Evolutionary conservation across 1,284 basidiomycete species (phyloP).

Genomic region (Neotropicomus parvogracilis): DNA sequence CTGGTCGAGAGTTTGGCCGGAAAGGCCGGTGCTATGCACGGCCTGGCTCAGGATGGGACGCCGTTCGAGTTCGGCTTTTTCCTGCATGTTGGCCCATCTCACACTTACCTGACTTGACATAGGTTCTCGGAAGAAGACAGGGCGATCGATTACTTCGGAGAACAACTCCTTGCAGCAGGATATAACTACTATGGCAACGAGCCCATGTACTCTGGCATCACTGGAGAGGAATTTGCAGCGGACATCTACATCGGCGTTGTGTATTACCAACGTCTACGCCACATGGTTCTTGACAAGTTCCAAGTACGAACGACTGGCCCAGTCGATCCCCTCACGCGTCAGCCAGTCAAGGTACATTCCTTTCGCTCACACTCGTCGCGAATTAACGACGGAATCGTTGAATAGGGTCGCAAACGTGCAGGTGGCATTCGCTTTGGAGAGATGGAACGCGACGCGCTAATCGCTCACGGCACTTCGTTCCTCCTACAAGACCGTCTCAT

Average conservation of each 20-base stretch:
- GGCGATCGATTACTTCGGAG: constrained; percentile 95
- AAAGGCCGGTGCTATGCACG: constrained; percentile 98
- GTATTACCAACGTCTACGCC: constrained; percentile 96
- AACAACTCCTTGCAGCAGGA: constrained; percentile 89
- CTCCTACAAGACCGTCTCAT: constrained; percentile 96
- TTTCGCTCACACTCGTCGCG: neutral
- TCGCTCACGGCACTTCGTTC: constrained; percentile 98
- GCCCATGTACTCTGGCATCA: constrained; percentile 99
- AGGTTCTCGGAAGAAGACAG: constrained; percentile 96
- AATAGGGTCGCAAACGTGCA: constrained; percentile 92
- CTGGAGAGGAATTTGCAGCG: constrained; percentile 95
- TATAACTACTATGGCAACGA: constrained; percentile 99
- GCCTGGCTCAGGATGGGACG: constrained; percentile 96
- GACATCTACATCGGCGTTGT: constrained; percentile 99
- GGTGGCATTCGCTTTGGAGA: constrained; percentile 99
- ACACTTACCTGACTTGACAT: constrained; percentile 14
- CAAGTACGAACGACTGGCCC: constrained; percentile 98
- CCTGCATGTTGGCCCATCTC: constrained; percentile 1
- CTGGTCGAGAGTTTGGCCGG: constrained; percentile 99
- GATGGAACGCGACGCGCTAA: constrained; percentile 98
- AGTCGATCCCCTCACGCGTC: constrained; percentile 91
- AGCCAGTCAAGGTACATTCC: constrained; percentile 86
- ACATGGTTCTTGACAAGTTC: constrained; percentile 99
- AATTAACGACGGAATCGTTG: constrained; percentile 6
- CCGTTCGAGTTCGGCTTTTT: constrained; percentile 78